Base-by-base conservation (phyloP, 768 basidiomycete species). In the Baorangia bicolor region DNA sequence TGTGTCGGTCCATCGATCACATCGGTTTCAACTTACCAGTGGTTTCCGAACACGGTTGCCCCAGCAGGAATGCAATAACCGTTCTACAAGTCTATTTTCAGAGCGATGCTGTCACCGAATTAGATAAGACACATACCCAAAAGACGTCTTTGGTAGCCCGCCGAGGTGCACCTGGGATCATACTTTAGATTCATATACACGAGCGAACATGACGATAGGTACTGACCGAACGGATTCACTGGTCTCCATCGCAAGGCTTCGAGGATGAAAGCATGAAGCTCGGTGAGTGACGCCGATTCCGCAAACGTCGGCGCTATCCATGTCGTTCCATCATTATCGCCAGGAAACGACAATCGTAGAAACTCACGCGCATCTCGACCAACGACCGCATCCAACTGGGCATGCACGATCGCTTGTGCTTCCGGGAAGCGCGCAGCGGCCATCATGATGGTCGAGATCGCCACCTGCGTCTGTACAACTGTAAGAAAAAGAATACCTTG, bases 201-300 rank as follows among this genome's bases (percentile, higher is more conserved):
- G 1, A 12, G 0, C 5, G 16, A 33, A 21, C 1, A 30, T n/a
- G 20, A 20, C 8, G 6, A 16, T 2, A 10, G 4, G 18, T 13
- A 57, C 63, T 45, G 7, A 66, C 75, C 74, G 42, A 62, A 56
- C 0, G 69, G 63, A n/a, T 65, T 70, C 9, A 75, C 65, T 0
- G 76, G 75, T 34, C 76, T 57, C 77, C 77, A 77, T 16, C 77
- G 62, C 59, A 72, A 63, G 0, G 66, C 57, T 56, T 79, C 78
- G 13, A 71, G 59, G 13, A 75, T 63, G 53, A 75, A 78, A 0
- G 77, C 77, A 8, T 68, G 66, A 1, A 77, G 61, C 30, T 75
- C 71, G 1, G 71, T 63, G 11, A 78, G 68, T 4, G 56, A 46
- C 0, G 65, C 35, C 58, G 61, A 59, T 37, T 78, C 76, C 2